These are phyloP conservation scores for Podospora bellae-mahoneyi DNA, from an alignment of 495 filamentous ascomycete genomes.

Conservation along the genomic window DNA sequence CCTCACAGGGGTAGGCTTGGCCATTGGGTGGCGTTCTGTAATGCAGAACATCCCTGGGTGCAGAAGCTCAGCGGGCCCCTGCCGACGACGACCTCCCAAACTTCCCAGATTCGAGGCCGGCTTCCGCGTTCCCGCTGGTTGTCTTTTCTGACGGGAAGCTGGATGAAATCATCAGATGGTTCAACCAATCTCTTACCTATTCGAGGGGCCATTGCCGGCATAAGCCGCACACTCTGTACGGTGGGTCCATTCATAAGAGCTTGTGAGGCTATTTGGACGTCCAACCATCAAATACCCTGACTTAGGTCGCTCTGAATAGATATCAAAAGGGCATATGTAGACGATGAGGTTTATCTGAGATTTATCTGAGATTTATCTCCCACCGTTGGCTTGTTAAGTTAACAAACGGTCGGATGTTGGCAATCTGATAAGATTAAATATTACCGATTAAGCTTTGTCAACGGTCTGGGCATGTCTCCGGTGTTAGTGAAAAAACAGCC, in stretches of 20 bases:
- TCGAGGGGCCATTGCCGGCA: background rate
- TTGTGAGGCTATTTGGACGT: background rate
- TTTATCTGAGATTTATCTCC: background rate
- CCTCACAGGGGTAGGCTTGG: background rate
- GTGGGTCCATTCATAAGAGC: background rate
- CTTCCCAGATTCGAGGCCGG: background rate
- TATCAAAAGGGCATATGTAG: background rate
- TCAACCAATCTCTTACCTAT: background rate
- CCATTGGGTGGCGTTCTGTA: background rate
- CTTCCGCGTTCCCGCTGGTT: background rate
- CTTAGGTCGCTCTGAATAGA: background rate
- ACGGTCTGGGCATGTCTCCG: background rate
- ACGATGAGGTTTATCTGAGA: no score
- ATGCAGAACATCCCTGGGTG: background rate
- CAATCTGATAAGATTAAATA: background rate
- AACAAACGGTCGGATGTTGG: background rate
- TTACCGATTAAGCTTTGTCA: background rate
- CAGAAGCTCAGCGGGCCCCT: background rate
- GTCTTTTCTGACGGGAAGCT: background rate
- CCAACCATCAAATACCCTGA: background rate
- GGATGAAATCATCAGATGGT: background rate
- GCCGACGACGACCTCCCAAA: background rate
- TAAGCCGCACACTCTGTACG: background rate
- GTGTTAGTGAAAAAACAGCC: conserved; percentile 2
- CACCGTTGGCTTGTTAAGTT: background rate